Evolutionary conservation across 345 rosid species (phyloP).

Genomic region (Microthlaspi erraticum): DNA sequence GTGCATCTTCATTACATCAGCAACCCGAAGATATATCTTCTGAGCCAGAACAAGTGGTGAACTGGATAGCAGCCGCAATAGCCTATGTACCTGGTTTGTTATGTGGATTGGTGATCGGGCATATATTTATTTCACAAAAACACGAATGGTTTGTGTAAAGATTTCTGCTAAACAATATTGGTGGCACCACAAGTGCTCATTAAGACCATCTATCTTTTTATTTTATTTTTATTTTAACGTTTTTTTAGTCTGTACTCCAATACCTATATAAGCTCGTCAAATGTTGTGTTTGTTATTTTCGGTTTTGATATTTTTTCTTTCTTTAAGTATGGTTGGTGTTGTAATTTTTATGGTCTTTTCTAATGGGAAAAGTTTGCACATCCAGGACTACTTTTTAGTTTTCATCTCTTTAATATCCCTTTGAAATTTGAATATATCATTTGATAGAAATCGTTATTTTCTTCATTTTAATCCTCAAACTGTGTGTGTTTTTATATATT

Average conservation of each 20-base stretch:
- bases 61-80: background rate
- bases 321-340: background rate
- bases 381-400: background rate
- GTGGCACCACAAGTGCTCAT: background rate
- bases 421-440: no score
- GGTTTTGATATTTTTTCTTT: background rate
- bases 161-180: background rate
- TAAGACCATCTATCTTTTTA: background rate
- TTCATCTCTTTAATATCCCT: background rate
- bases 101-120: background rate
- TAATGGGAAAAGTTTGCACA: background rate
- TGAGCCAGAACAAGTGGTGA: slow-evolving; percentile 1
- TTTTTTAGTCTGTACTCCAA: background rate
- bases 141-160: background rate
- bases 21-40: background rate
- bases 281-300: background rate
- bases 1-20: background rate
- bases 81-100: slow-evolving; percentile 8
- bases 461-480: no score
- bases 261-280: background rate
- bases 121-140: background rate
- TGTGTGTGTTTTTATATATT: no score
- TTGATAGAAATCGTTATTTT: no score
- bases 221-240: background rate
- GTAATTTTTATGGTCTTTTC: background rate